These are phyloP conservation scores for Williopsis jadinii DNA, from an alignment of 1,139 yeast species.

Conservation along the genomic window DNA sequence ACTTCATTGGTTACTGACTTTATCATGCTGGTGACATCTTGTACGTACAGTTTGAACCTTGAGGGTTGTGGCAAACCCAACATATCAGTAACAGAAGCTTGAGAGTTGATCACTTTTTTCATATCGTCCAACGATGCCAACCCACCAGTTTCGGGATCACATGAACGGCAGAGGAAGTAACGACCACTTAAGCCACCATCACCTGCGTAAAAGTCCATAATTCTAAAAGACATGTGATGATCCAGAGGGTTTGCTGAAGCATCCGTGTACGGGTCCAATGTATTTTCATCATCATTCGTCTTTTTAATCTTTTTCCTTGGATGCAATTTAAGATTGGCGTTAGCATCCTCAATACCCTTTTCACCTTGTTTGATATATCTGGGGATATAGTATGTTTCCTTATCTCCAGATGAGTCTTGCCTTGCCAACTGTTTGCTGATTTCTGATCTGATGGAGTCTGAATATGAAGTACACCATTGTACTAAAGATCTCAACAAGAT, in stretches of 20 bases:
- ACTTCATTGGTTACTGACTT: slow-evolving; percentile 14
- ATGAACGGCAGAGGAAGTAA: slow-evolving; percentile 38
- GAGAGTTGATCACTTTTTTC: slow-evolving; percentile 11
- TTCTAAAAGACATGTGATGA: slow-evolving; percentile 34
- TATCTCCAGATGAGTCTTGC: slow-evolving; percentile 34
- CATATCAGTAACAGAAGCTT: slow-evolving; percentile 13
- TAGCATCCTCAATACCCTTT: slow-evolving; percentile 13
- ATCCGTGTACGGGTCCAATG: slow-evolving; percentile 26
- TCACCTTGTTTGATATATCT: slow-evolving; percentile 26
- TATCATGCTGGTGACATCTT: slow-evolving; percentile 37
- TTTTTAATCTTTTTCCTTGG: slow-evolving; percentile 11
- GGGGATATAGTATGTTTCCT: slow-evolving; percentile 38
- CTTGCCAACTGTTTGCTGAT: slow-evolving; percentile 28
- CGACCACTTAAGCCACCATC: slow-evolving; percentile 44
- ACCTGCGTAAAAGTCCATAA: slow-evolving; percentile 39
- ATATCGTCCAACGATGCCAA: slow-evolving; percentile 18
- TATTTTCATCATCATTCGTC: slow-evolving; percentile 3
- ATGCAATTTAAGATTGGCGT: slow-evolving; percentile 7
- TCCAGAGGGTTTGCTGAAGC: slow-evolving; percentile 36
- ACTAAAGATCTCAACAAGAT: slow-evolving; percentile 38
- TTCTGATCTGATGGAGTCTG: slow-evolving; percentile 36
- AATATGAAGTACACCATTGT: slow-evolving; percentile 42
- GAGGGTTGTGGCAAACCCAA: slow-evolving; percentile 27
- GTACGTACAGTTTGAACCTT: slow-evolving; percentile 42
- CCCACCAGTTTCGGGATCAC: slow-evolving; percentile 35